Conservation (phyloP, 208 protist species). For the Dictyostelium gargantuum region DNA sequence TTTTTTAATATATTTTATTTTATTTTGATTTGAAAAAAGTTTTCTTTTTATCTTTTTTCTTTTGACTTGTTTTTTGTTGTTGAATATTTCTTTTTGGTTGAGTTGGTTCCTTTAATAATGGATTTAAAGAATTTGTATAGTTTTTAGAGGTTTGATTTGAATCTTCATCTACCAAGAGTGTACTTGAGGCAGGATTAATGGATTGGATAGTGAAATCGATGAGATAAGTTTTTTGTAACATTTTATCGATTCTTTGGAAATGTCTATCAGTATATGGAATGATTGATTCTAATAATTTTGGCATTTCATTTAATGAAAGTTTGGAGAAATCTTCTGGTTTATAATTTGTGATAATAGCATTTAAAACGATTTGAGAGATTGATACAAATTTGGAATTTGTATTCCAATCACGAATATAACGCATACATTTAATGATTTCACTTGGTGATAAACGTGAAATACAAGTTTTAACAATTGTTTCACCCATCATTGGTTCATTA, state of each 20-base stretch:
- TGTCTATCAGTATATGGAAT: conserved; percentile 81
- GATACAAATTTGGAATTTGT: conserved; percentile 68
- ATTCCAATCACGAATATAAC: conserved; percentile 80
- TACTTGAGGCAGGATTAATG: neutral
- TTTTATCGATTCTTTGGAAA: conserved; percentile 60
- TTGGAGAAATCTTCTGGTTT: neutral
- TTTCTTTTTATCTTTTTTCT: neutral
- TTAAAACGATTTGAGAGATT: conserved; percentile 58
- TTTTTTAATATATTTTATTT: neutral
- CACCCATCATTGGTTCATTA: no score
- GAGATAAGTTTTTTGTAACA: conserved; percentile 75
- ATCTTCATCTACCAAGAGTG: neutral
- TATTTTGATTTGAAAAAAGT: neutral
- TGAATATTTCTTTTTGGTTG: neutral
- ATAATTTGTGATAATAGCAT: conserved; percentile 4
- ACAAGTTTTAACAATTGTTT: neutral
- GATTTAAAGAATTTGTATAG: neutral
- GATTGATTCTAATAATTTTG: conserved; percentile 56
- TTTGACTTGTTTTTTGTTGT: neutral
- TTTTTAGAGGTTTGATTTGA: neutral
- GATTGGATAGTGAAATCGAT: conserved; percentile 61
- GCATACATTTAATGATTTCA: conserved; percentile 39
- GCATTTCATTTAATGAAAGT: neutral
- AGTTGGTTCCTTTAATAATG: neutral
- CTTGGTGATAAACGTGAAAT: neutral